Percentiles rank a stretch among this genome's conserved stretches.
These are phyloP conservation scores for Boletus smithii DNA, from an alignment of 1,284 basidiomycete species.

Conservation along the genomic window DNA sequence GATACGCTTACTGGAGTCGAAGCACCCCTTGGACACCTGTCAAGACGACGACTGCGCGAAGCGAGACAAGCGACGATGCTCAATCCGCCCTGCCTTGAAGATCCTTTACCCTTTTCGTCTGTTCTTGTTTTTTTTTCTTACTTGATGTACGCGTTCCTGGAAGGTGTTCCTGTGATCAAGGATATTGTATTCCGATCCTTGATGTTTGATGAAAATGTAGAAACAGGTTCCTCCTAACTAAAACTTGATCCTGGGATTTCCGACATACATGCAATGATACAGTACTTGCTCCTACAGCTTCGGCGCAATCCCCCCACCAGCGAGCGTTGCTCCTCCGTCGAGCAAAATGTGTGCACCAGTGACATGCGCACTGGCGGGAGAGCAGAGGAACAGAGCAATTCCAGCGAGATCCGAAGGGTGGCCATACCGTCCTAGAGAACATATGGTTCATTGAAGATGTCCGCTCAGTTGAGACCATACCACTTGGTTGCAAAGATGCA, in stretches of 20 bases:
- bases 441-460: neutral
- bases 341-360: slow-evolving; percentile 70
- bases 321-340: slow-evolving; percentile 53
- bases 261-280: neutral
- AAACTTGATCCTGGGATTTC: neutral
- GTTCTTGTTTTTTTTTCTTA: neutral
- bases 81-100: slow-evolving; percentile 13
- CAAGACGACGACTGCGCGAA: slow-evolving; percentile 8
- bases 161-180: slow-evolving; percentile 1
- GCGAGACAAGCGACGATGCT: slow-evolving; percentile 19
- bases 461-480: slow-evolving; percentile 33
- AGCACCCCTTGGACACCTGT: slow-evolving; percentile 16
- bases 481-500: slow-evolving; percentile 55
- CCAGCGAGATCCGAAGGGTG: slow-evolving; percentile 73
- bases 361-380: slow-evolving; percentile 68
- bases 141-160: slow-evolving; percentile 1
- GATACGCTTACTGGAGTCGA: slow-evolving; percentile 41
- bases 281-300: slow-evolving; percentile 37
- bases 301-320: slow-evolving; percentile 31
- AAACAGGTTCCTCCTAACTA: neutral
- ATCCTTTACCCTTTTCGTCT: neutral
- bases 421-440: slow-evolving; percentile 60
- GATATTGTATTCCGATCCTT: neutral
- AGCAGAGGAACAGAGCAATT: slow-evolving; percentile 68
- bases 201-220: neutral